These are phyloP conservation scores for Canna indica DNA, from an alignment of 176 grass and related monocot genomes.

Conservation along the genomic window DNA sequence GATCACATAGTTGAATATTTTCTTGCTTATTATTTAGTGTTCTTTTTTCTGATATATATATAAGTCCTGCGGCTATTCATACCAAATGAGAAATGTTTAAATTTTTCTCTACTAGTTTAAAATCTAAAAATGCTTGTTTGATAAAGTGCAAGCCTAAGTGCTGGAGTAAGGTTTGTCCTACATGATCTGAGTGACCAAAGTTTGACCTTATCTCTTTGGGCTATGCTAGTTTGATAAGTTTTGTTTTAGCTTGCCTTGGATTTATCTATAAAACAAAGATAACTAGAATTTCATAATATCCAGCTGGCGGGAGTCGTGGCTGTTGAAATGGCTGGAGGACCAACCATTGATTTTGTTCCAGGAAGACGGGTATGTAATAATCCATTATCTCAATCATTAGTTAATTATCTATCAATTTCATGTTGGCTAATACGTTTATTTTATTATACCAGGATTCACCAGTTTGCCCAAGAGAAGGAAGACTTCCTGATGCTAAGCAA, in stretches of 20 bases:
- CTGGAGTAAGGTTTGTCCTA: neutral
- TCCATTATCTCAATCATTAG: neutral
- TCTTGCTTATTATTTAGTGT: neutral
- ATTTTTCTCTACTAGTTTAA: neutral
- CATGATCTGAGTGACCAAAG: neutral
- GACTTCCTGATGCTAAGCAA: conserved; percentile 26
- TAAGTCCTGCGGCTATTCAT: neutral
- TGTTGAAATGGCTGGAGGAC: conserved; percentile 87
- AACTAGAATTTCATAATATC: conserved; percentile 14
- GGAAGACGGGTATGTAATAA: conserved; percentile 53
- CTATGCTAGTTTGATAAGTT: neutral
- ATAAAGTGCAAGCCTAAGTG: neutral
- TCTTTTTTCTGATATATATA: neutral
- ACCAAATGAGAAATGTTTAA: neutral
- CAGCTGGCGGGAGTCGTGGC: conserved; percentile 94
- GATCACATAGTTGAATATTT: neutral
- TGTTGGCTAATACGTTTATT: conserved; percentile 13
- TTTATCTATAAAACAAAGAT: neutral
- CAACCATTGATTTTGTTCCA: conserved; percentile 73
- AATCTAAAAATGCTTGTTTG: neutral
- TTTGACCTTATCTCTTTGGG: neutral
- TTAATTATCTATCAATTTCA: conserved; percentile 12
- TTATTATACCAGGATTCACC: conserved; percentile 69
- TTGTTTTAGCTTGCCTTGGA: neutral
- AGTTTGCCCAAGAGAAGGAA: conserved; percentile 52